Base-by-base conservation (phyloP, 805 yeast genomes). In the Yamadazyma kitorensis region DNA sequence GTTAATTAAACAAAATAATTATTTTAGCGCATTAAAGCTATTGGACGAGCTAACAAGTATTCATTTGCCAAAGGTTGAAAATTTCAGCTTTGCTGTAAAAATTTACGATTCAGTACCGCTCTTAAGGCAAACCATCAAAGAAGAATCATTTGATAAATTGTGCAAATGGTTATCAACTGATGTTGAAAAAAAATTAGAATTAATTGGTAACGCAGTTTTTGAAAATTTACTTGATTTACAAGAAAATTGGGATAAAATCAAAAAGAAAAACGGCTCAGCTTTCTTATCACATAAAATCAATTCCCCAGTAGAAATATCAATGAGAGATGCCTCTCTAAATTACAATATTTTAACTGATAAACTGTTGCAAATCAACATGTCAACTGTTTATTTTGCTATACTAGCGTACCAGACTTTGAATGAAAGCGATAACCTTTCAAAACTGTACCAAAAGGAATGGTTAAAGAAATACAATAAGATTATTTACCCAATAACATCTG, bases 11-110 rank as follows among this genome's bases (percentile, higher is more conserved):
- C 78, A 77, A 39, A 78, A 79, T 48, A 80, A 81, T 47, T 86
- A 85, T 48, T 89, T 86, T 55, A 84, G 84, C 40, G 97, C 97
- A 0, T 74, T 93, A 47, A 86, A 87, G 55, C 76, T 83, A 45
- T 64, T 88, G 33, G 89, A 87, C 40, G 87, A 81, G 49, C 65
- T 91, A 42, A 78, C 80, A 25, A 74, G 73, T 37, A 68, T 82
- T 26, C 86, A 82, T 45, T 62, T 82, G 29, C 83, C 82, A 40
- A 84, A 79, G 36, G 82, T 80, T 20, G 82, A 80, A 32, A 75
- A 78, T 33, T 84, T 83, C 49, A 82, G 83, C 26, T 86, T 91
- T 55, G 76, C 94, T 13, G 72, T 75, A 28, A 78, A 80, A 48
- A 82, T 91, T 29, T 74, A 81, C 45, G 73, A 75, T 24, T 80